These are phyloP conservation scores for Pisolithus sp. DNA, from an alignment of 768 basidiomycete genomes.

Conservation along the genomic window DNA sequence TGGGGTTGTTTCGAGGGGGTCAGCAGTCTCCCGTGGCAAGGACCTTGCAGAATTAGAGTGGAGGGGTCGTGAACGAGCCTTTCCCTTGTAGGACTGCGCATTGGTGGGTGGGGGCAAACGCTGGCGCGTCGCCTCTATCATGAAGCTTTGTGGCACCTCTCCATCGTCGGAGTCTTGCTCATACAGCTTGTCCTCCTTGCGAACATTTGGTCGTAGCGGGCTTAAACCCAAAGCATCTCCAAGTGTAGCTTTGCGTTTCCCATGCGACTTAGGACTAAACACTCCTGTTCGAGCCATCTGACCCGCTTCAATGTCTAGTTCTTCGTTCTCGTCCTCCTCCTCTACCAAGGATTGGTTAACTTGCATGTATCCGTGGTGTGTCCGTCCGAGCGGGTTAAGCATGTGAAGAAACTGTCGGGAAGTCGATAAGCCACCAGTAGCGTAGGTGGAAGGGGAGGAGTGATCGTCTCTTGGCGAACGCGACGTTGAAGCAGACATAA, in stretches of 20 bases:
- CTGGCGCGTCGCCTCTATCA: slow-evolving; percentile 66
- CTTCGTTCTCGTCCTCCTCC: slow-evolving; percentile 50
- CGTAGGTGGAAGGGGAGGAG: slow-evolving; percentile 28
- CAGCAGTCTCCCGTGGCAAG: slow-evolving; percentile 31
- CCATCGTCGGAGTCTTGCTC: slow-evolving; percentile 66
- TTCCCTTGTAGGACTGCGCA: slow-evolving; percentile 27
- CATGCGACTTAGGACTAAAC: slow-evolving; percentile 33
- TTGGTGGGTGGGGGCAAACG: slow-evolving; percentile 22
- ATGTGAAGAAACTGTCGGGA: slow-evolving; percentile 77
- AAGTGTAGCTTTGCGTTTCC: slow-evolving; percentile 55
- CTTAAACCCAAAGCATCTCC: slow-evolving; percentile 49
- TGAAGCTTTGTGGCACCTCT: slow-evolving; percentile 80
- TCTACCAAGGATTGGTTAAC: slow-evolving; percentile 70
- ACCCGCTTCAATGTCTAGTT: slow-evolving; percentile 58
- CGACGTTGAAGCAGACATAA: slow-evolving; percentile 12
- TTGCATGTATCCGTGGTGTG: slow-evolving; percentile 69
- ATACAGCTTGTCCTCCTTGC: slow-evolving; percentile 54
- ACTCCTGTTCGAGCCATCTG: slow-evolving; percentile 32
- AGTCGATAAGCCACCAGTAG: slow-evolving; percentile 32
- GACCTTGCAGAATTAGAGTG: slow-evolving; percentile 43
- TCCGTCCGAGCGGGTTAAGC: slow-evolving; percentile 72
- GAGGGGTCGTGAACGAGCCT: slow-evolving; percentile 43
- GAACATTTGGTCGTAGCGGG: slow-evolving; percentile 64
- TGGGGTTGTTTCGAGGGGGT: slow-evolving; percentile 30
- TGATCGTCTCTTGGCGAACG: slow-evolving; percentile 13